A percentile compares a stretch with the other conserved stretches of the same genome.
phyloP scores from a whole-genome alignment of 352 stramenopile genomes.

The Phytopythium litorale region DNA sequence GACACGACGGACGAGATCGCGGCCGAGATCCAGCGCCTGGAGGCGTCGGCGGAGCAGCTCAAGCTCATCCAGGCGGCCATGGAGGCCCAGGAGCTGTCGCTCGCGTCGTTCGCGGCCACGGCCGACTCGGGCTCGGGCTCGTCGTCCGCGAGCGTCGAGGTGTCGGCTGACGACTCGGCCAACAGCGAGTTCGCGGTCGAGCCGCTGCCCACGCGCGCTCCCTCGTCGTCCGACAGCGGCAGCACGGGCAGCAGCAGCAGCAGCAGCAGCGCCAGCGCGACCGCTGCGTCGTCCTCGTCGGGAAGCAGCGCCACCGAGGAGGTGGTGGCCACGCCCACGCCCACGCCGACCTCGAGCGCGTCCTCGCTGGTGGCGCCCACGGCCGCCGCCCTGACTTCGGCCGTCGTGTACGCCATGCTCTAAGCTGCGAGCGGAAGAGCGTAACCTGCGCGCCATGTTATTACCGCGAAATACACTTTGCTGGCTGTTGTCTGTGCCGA shows the following conservation, averaged over 20 bases:
- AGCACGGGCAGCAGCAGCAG: conserved; percentile 16
- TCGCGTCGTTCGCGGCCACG: conserved; percentile 18
- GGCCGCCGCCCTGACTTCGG: conserved; percentile 21
- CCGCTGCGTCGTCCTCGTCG: not conserved
- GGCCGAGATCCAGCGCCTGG: conserved; percentile 16
- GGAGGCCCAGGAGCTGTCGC: conserved; percentile 13
- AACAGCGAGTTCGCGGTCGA: conserved; percentile 33
- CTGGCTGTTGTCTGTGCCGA: not conserved
- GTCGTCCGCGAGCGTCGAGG: conserved; percentile 10
- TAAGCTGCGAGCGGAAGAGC: conserved; percentile 18
- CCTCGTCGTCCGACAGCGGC: conserved; percentile 11
- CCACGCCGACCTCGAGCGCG: conserved; percentile 9
- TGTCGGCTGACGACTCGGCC: conserved; percentile 11
- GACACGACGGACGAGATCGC: conserved; percentile 4
- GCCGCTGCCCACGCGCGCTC: conserved; percentile 23
- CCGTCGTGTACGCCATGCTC: conserved; percentile 29
- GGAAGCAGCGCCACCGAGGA: not conserved
- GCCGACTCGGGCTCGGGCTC: conserved; percentile 18
- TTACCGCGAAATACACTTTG: conserved; percentile 7
- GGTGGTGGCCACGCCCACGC: conserved; percentile 4
- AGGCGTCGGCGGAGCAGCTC: conserved; percentile 17
- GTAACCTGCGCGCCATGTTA: conserved; percentile 1
- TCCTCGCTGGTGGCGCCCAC: conserved; percentile 14
- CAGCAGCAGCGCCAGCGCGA: conserved; percentile 3
- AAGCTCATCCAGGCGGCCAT: conserved; percentile 14